phyloP scores from a whole-genome alignment of 2,329 filamentous ascomycete genomes.

The Stemphylium beticola region DNA sequence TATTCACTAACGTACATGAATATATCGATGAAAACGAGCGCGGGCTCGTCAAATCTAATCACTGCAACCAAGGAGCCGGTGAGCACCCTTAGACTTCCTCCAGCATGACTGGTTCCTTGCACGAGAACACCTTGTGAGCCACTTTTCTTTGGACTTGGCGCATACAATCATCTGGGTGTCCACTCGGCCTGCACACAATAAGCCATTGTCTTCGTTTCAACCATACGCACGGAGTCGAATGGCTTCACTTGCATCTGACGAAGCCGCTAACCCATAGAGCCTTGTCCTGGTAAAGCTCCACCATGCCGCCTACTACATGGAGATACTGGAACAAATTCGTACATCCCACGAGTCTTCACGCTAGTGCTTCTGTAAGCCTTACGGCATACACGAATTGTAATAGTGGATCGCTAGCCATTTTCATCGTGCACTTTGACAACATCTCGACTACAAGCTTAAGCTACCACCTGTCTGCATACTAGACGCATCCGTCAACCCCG shows the following conservation, averaged over 20 bases:
- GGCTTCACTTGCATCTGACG: not conserved
- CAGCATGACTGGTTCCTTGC: constrained; percentile 11
- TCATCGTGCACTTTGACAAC: constrained; percentile 24
- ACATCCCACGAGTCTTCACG: constrained; percentile 6
- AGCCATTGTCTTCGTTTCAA: not conserved
- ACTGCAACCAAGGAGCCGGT: constrained; percentile 19
- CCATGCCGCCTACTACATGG: constrained; percentile 18
- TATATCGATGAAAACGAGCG: constrained; percentile 19
- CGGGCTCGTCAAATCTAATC: constrained; percentile 27
- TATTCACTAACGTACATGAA: constrained; percentile 14
- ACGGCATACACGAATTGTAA: constrained; percentile 21
- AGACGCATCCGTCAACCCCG: constrained; percentile 23
- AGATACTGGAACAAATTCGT: constrained; percentile 21
- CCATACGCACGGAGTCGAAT: not conserved
- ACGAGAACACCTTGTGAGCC: constrained; percentile 19
- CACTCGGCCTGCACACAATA: constrained; percentile 11
- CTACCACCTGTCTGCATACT: constrained; percentile 9
- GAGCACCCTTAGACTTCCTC: constrained; percentile 16
- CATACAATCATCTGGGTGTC: constrained; percentile 23
- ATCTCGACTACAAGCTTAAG: constrained; percentile 6
- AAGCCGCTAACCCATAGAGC: constrained; percentile 16
- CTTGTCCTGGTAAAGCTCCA: constrained; percentile 20
- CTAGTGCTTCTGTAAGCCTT: constrained; percentile 21
- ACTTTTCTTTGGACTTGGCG: constrained; percentile 12
- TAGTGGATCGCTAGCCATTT: constrained; percentile 16